Conservation (phyloP, 805 yeast species). For the Metschnikowia bowlesiae region DNA sequence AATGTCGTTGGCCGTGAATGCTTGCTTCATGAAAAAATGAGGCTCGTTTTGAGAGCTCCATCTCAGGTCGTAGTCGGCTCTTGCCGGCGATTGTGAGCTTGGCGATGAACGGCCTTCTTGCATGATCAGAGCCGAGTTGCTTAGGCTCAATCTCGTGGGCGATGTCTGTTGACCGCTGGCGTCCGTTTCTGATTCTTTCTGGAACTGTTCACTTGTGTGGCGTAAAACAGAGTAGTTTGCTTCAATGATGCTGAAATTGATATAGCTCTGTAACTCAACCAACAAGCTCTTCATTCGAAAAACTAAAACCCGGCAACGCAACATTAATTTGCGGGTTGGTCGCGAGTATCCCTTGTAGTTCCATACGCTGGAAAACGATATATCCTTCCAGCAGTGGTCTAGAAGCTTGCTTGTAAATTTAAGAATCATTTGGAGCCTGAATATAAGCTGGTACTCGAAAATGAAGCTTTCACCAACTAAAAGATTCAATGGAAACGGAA, state of each 20-base stretch:
- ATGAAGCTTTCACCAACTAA: conserved; percentile 66
- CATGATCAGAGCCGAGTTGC: background rate
- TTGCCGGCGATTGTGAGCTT: background rate
- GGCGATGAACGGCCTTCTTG: background rate
- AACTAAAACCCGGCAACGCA: conserved; percentile 52
- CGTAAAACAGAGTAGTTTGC: conserved; percentile 46
- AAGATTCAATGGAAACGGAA: conserved; percentile 86
- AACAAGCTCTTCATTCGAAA: conserved; percentile 54
- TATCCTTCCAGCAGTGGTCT: conserved; percentile 61
- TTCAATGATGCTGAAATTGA: conserved; percentile 58
- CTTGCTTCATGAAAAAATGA: conserved; percentile 10
- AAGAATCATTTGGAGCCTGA: conserved; percentile 64
- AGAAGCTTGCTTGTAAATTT: conserved; percentile 57
- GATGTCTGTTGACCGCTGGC: background rate
- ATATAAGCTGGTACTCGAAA: conserved; percentile 74
- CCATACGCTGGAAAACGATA: conserved; percentile 67
- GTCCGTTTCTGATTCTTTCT: conserved; percentile 2
- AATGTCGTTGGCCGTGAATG: conserved; percentile 19
- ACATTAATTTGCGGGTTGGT: conserved; percentile 49
- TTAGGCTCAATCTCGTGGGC: background rate
- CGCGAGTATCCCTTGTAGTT: conserved; percentile 40
- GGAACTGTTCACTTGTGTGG: conserved; percentile 12
- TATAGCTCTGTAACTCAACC: conserved; percentile 50
- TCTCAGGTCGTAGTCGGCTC: background rate
- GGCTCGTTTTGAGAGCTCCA: conserved; percentile 5